These are phyloP conservation scores for Venturia asperata DNA, from an alignment of 2,329 filamentous ascomycete genomes.

Conservation along the genomic window DNA sequence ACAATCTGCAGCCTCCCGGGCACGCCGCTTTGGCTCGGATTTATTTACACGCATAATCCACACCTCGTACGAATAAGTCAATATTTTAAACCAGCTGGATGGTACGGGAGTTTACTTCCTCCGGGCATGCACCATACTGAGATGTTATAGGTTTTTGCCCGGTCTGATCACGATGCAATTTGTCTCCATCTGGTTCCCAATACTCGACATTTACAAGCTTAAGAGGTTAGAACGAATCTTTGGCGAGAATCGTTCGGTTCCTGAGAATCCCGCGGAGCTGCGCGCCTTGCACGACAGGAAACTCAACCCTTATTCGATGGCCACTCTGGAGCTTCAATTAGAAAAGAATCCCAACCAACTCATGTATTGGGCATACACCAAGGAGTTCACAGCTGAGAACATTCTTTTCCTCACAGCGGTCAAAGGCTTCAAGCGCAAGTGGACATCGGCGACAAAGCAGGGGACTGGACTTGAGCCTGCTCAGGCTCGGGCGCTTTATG, in stretches of 20 bases:
- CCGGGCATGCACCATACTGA: constrained; percentile 7
- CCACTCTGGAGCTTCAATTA: constrained; percentile 55
- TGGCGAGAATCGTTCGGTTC: constrained; percentile 9
- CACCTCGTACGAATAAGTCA: constrained; percentile 47
- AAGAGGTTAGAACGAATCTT: constrained; percentile 9
- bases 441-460: constrained; percentile 23
- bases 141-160: constrained; percentile 40
- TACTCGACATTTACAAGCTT: constrained; percentile 18
- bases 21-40: constrained; percentile 58
- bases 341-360: constrained; percentile 53
- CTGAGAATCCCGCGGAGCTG: not conserved
- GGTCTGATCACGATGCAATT: constrained; percentile 58
- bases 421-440: constrained; percentile 47
- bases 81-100: constrained; percentile 54
- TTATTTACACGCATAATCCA: constrained; percentile 48
- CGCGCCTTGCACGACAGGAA: constrained; percentile 8
- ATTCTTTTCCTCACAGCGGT: constrained; percentile 58
- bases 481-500: constrained; percentile 42
- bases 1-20: constrained; percentile 48
- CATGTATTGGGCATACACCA: constrained; percentile 56
- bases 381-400: constrained; percentile 65
- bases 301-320: constrained; percentile 48
- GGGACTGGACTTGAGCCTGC: constrained; percentile 20
- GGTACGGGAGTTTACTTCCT: constrained; percentile 38
- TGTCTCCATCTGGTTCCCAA: constrained; percentile 56